Percentiles rank a stretch among this genome's conserved stretches.
Conservation (phyloP, 192 early-diverging fungal species). For the Podila epigama region DNA sequence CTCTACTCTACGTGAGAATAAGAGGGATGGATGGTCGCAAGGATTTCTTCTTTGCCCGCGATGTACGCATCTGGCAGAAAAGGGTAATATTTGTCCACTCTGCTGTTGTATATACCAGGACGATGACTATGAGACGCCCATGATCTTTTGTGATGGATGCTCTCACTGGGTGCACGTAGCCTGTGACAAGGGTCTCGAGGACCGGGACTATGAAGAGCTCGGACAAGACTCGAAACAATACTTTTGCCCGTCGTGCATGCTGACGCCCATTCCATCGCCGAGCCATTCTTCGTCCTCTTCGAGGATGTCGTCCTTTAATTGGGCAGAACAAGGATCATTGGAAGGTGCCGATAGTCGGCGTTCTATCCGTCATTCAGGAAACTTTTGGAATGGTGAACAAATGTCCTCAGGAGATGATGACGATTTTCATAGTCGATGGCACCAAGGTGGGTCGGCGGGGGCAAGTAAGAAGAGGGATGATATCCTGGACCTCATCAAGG, state of each 20-base stretch:
- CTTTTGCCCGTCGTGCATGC: conserved; percentile 61
- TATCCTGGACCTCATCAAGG: conserved; percentile 35
- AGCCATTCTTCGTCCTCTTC: conserved; percentile 33
- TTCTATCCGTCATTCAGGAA: too few relatives aligned
- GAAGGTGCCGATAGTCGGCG: not conserved
- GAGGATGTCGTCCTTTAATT: conserved; percentile 14
- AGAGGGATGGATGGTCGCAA: conserved; percentile 57
- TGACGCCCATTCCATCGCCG: conserved; percentile 26
- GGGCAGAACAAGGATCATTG: conserved; percentile 27
- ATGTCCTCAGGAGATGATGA: conserved; percentile 3
- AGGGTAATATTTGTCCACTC: conserved; percentile 62
- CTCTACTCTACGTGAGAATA: too few relatives aligned
- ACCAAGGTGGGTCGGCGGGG: not conserved
- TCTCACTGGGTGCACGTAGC: conserved; percentile 63
- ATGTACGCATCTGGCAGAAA: conserved; percentile 57
- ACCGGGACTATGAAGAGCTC: conserved; percentile 63
- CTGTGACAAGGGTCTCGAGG: conserved; percentile 59
- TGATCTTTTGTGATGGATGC: conserved; percentile 72
- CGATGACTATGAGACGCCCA: conserved; percentile 57
- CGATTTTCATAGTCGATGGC: not conserved
- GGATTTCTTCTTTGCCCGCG: conserved; percentile 58
- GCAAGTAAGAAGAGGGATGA: conserved; percentile 26
- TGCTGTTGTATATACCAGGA: conserved; percentile 62
- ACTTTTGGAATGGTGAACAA: too few relatives aligned
- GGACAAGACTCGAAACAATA: conserved; percentile 63